Evolutionary conservation across 2,329 filamentous ascomycete species (phyloP), one percentile per base, ranked within the genome.

Genomic region (Colletotrichum magnum): DNA sequence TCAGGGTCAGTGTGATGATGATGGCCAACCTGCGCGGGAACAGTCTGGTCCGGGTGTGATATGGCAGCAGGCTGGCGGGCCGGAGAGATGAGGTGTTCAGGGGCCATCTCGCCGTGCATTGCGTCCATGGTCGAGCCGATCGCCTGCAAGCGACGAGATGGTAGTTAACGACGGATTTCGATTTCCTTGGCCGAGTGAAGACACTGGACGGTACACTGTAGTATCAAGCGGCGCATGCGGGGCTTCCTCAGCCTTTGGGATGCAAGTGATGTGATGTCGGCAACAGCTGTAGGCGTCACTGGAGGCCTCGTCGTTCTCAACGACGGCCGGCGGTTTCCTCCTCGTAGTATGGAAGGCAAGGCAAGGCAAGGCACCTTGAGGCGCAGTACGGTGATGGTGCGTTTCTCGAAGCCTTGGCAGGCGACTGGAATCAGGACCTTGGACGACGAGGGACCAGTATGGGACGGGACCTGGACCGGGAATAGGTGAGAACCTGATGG

Each of bases 11-110:
- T 45, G 24, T 45, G 28, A 60, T 57, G 56, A 71, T 53, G 56
- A 71, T 64, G 16, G 32, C 45, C 56, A 36, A 51, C 52, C 36
- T 32, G 43, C 50, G 54, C 64, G 15, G 45, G 45, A 43, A 28
- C 51, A 32, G 57, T 43, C 28, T 51, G 45, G n/a, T 18, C 16
- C 41, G 51, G 21, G 41, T 47, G 54, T 28, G 50, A 64, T 60
- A 77, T 75, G 63, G 75, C 9, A 47, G 32, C 74, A 71, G 79
- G 74, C 73, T 76, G 75, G 73, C 74, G 75, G 76, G 76, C 76
- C 77, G 78, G 75, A 73, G 73, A 73, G 75, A 77, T 76, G 75
- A 77, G 75, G 68, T 77, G 78, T 73, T 75, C 74, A 58, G 75
- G 69, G 67, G 74, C 71, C 74, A 77, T 75, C 48, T 69, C 62